Evolutionary conservation across 108 stramenopile genomes (phyloP).

Genomic region (Cyclostephanos invisitatus): DNA sequence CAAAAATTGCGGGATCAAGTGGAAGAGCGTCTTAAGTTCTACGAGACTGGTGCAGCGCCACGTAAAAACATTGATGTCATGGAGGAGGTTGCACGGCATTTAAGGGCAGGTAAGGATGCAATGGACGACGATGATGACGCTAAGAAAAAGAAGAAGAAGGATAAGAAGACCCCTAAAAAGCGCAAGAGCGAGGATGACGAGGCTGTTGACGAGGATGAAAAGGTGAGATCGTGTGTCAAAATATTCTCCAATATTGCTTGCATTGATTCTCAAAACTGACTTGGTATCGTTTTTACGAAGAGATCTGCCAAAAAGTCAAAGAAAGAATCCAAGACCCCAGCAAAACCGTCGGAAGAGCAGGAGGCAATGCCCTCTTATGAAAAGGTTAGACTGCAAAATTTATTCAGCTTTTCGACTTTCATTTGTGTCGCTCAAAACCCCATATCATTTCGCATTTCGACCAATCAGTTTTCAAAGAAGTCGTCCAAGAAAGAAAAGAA

Average conservation of each 20-base stretch:
- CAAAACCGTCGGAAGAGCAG: conserved; percentile 45
- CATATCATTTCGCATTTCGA: not conserved
- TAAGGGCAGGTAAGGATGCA: conserved; percentile 64
- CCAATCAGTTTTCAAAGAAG: conserved; percentile 32
- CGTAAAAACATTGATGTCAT: conserved; percentile 98
- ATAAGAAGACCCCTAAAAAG: conserved; percentile 50
- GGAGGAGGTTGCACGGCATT: conserved; percentile 87
- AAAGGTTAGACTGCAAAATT: conserved; percentile 2
- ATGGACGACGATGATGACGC: conserved; percentile 47
- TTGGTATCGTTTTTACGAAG: not conserved
- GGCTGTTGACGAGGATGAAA: conserved; percentile 43
- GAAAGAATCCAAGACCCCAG: conserved; percentile 53
- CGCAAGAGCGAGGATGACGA: conserved; percentile 50
- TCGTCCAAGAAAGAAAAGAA: conserved; percentile 50
- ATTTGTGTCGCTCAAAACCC: not conserved
- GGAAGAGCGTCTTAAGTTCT: conserved; percentile 98
- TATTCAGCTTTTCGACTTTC: not conserved
- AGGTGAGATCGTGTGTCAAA: conserved; percentile 11
- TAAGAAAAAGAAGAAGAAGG: conserved; percentile 48
- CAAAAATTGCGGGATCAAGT: conserved; percentile 98
- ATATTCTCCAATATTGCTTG: not conserved
- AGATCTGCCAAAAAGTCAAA: conserved; percentile 52
- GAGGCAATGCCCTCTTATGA: conserved; percentile 22
- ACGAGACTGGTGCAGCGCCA: conserved; percentile 98
- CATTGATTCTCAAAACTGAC: not conserved